Base-by-base conservation (phyloP, 805 yeast species). In the Suhomyces faveliae region DNA sequence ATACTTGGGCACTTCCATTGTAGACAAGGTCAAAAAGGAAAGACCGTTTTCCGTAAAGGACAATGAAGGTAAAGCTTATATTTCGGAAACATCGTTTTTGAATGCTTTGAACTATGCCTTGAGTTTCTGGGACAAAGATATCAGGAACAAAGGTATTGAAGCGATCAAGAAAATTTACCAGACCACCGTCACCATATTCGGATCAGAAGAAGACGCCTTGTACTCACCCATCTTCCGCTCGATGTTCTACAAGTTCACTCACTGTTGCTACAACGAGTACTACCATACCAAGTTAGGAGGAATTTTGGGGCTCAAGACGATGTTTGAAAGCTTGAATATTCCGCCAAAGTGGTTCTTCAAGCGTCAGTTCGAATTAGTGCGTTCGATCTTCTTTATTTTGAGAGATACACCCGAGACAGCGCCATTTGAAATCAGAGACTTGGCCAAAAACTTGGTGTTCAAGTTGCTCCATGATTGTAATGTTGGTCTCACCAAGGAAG, bases 281-380 rank as follows among this genome's bases (percentile, higher is more conserved):
- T 92, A 87, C 67, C 88, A 87, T 62, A 78, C 84, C 27, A 94
- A 94, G 56, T 74, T 88, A 7, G 97, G 97, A 6, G 97, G 98
- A 35, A 84, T 92, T 33, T 60, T 87, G 22, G 98, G 99, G 19
- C 72, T 94, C 42, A 76, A 81, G 54, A 80, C 89, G 1, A 74
- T 92, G 72, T 75, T 89, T 33, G 77, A 79, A 39, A 94, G 85
- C 40, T 67, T 86, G 27, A 77, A 69, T 0, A 79, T 89, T 40
- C 88, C 96, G 0, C 70, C 81, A 3, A 68, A 74, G 1, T 90
- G 96, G 83, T 82, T 92, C 60, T 77, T 79, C 46, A 78, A 81
- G 40, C 79, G 92, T 30, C 96, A 90, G 60, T 78, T 87, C 55
- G 98, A 94, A 61, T 74, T 94, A 27, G 82, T 89, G 2, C 78